Conservation (phyloP, 176 grass and related monocot genomes). For the Lolium rigidum region DNA sequence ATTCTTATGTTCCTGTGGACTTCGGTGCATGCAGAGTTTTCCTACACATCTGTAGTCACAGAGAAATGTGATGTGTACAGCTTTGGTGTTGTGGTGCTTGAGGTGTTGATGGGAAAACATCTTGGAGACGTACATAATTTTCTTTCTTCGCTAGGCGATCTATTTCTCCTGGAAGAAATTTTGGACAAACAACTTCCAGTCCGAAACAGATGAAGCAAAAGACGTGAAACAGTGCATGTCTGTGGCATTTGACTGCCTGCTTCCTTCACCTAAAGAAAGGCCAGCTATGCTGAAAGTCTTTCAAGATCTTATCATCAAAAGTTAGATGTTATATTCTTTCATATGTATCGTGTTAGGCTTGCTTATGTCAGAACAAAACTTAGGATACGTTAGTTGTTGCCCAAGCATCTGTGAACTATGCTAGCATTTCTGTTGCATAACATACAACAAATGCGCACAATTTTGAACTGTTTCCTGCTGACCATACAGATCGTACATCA, state of each 20-base stretch:
- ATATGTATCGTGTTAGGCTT: not conserved
- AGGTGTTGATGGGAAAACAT: slow-evolving; percentile 36
- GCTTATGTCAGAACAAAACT: too few relatives aligned
- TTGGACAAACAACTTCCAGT: slow-evolving; percentile 14
- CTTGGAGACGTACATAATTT: not conserved
- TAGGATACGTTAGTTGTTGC: not conserved
- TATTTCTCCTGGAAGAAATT: not conserved
- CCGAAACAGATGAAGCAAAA: not conserved
- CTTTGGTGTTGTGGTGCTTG: slow-evolving; percentile 5
- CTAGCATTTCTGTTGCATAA: not conserved
- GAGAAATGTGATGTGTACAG: slow-evolving; percentile 37
- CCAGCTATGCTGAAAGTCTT: slow-evolving; percentile 28
- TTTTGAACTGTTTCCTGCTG: not conserved
- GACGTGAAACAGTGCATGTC: not conserved
- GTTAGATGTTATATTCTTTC: not conserved
- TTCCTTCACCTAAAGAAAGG: too few relatives aligned
- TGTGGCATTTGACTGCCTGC: not conserved
- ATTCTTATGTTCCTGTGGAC: not conserved
- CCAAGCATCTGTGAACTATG: not conserved
- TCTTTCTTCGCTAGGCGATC: not conserved
- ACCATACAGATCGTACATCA: not conserved
- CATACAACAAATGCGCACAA: not conserved
- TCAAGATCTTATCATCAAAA: not conserved
- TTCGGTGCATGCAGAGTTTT: slow-evolving; percentile 24
- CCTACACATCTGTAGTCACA: not conserved